Evolutionary conservation across 306 rosid species (phyloP), one percentile per base, ranked within the genome.

Genomic region (Canavalia gladiata): DNA sequence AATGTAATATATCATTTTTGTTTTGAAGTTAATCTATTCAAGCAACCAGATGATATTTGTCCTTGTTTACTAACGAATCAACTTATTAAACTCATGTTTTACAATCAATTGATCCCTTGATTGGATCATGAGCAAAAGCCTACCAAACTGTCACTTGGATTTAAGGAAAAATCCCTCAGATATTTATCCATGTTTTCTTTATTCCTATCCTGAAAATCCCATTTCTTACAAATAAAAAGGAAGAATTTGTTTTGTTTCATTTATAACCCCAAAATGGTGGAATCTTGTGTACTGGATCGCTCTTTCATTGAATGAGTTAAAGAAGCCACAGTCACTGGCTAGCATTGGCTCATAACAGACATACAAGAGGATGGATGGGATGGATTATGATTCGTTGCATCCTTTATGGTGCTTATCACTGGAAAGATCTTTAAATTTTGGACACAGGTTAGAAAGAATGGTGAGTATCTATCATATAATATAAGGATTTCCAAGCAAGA

Each of bases 351-450:
- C 79, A 46, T 28, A 45, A 34, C 33, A 9, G 29, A 18, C 10
- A 43, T 59, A 54, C 9, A 35, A 4, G 31, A 34, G 59, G 63
- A 51, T 71, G 49, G 58, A 13, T 45, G 31, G 51, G 50, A 30
- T 33, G 33, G 2, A 70, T 25, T 25, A 59, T 28, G 47, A 64
- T 52, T 68, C 60, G 25, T 65, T 1, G 46, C 51, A 41, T 72
- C 64, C 60, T 1, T 43, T 41, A 39, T 52, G n/a, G 30, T 31
- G 41, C 80, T 73, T 33, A 68, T 13, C 12, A 46, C 28, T 54
- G 72, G 71, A 72, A 73, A 55, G 6, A 59, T 50, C 7, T 80
- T 72, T 12, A 62, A 62, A 72, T 43, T 62, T 51, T 56, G 55
- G 51, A 72, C 66, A 28, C 4, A 4, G 52, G 37, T 72, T 37